Base-by-base conservation (phyloP, 371 early-diverging fungal genomes). In the Nosema granulosis region DNA sequence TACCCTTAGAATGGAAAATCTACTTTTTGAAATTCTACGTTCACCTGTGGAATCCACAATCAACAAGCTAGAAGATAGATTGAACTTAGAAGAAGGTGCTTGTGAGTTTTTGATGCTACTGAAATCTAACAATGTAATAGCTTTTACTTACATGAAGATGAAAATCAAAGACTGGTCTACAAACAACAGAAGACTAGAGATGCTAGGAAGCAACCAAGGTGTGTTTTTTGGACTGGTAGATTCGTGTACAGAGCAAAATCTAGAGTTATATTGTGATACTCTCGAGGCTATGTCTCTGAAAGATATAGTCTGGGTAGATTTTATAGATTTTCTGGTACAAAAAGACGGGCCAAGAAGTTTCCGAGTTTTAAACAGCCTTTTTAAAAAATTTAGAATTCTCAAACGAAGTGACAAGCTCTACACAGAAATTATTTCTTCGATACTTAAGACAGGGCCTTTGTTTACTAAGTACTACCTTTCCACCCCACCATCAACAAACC, bases 71-170 rank as follows among this genome's bases (percentile, higher is more conserved):
- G 74, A 73, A 37, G 29, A 37, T 9, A 32, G n/a, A n/a, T 22
- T 73, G 26, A 31, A 65, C 29, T 28, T 29, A n/a, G 31, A 31
- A 29, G 69, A 49, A 12, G 79, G 79, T 12, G 24, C 31, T 16
- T 34, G 37, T 11, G 51, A 77, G 31, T 75, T 79, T 61, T 31
- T 75, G 20, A 20, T 16, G 4, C 28, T 67, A 11, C 13, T 79
- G 29, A 59, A 2, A 29, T 59, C 16, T n/a, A 66, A 71, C 31
- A 74, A 79, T 24, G 37, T 43, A 35, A 61, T 79, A 37, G 68
- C 74, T 29, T 74, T 59, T 32, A 52, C 71, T 9, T 79, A 68
- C 56, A 72, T 79, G 66, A 78, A 78, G 31, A 68, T 59, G 66
- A 35, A 68, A 32, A 24, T 35, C 12, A 62, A 68, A 62, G 65